phyloP scores from a whole-genome alignment of 495 filamentous ascomycete species.

The Neurospora terricola region DNA sequence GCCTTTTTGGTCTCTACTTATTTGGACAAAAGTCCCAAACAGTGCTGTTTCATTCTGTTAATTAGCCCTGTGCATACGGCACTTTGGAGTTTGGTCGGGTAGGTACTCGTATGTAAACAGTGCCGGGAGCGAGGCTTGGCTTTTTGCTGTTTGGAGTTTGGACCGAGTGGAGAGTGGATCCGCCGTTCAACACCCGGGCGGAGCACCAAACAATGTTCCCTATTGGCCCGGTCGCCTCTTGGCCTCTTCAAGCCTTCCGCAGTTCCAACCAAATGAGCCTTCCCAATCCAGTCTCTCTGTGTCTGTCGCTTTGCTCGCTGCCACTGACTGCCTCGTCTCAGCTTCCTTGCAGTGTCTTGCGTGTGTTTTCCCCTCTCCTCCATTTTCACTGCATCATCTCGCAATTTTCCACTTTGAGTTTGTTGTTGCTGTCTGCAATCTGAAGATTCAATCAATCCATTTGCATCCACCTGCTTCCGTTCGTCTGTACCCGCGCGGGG shows the following conservation, averaged over 20 bases:
- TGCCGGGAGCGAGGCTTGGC: too few relatives aligned
- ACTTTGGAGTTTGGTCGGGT: neutral
- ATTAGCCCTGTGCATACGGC: neutral
- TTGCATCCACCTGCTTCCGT: neutral
- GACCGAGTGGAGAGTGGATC: neutral
- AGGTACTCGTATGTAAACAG: too few relatives aligned
- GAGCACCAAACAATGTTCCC: neutral
- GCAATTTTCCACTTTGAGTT: neutral
- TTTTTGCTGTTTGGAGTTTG: too few relatives aligned
- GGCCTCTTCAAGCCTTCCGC: neutral
- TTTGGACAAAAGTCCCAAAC: neutral
- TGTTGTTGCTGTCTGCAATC: too few relatives aligned
- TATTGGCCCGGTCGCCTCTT: neutral
- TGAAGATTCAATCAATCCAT: too few relatives aligned
- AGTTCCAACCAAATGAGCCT: neutral
- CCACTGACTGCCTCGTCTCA: neutral
- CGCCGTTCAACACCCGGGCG: neutral
- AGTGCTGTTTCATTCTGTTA: neutral
- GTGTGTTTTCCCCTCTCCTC: neutral
- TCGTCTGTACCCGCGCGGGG: neutral
- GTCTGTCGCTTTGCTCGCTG: neutral
- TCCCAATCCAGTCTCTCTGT: neutral
- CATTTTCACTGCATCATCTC: neutral
- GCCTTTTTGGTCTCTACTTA: neutral
- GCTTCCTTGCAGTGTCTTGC: neutral